phyloP scores from a whole-genome alignment of 768 basidiomycete genomes.

The Suillus clintonianus region DNA sequence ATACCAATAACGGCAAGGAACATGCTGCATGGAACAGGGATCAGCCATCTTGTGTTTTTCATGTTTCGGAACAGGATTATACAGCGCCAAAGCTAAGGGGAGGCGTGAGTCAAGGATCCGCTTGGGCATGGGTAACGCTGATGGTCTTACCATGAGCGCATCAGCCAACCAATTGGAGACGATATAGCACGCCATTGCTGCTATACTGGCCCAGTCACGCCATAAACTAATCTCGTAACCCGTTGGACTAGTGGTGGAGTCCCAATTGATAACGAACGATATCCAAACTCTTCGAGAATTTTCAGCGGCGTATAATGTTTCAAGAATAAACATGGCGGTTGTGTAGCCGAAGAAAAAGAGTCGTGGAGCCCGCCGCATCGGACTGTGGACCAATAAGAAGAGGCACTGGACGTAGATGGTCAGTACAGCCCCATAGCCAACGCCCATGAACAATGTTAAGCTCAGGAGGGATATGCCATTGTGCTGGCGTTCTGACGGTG shows the following conservation, averaged over 20 bases:
- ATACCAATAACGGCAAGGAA: conserved; percentile 4
- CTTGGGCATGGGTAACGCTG: conserved; percentile 4
- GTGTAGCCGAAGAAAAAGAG: conserved; percentile 29
- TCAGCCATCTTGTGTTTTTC: neutral
- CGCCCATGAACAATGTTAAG: neutral
- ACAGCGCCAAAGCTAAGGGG: neutral
- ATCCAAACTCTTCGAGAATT: conserved; percentile 31
- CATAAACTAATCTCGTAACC: conserved; percentile 26
- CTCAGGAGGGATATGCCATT: conserved; percentile 1
- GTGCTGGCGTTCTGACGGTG: neutral
- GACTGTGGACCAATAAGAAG: neutral
- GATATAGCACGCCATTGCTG: conserved; percentile 23
- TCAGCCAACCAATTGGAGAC: conserved; percentile 34
- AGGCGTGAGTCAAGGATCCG: neutral
- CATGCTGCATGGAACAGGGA: neutral
- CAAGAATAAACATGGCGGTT: conserved; percentile 26
- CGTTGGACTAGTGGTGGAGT: conserved; percentile 17
- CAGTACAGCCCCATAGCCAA: neutral
- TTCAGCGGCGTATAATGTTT: conserved; percentile 26
- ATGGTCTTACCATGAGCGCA: conserved; percentile 22
- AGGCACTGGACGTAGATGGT: conserved; percentile 1
- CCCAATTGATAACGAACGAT: conserved; percentile 30
- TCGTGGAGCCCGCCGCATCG: neutral
- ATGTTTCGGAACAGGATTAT: neutral
- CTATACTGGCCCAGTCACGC: conserved; percentile 21